These are phyloP conservation scores for Paraphaeosphaeria sporulosa DNA, from an alignment of 2,329 filamentous ascomycete genomes.

Conservation along the genomic window DNA sequence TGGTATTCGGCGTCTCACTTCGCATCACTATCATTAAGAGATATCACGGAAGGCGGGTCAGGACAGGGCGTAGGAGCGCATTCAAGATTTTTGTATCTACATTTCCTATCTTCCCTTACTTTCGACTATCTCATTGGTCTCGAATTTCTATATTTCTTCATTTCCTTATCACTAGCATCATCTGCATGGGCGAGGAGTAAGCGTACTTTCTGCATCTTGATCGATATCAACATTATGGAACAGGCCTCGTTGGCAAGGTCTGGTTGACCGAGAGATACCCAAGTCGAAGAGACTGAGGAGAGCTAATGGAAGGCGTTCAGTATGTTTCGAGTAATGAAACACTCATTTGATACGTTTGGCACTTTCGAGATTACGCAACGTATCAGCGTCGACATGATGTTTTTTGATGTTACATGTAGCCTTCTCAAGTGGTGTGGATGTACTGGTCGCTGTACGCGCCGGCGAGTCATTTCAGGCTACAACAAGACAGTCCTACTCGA, in stretches of 20 bases:
- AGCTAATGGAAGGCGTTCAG: background rate
- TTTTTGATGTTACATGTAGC: background rate
- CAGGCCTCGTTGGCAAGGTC: slow-evolving; percentile 1
- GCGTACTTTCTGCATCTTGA: slow-evolving; percentile 12
- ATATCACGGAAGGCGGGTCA: background rate
- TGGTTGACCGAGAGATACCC: slow-evolving; percentile 4
- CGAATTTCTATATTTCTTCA: slow-evolving; percentile 14
- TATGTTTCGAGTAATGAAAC: background rate
- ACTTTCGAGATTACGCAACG: background rate
- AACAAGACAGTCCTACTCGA: background rate
- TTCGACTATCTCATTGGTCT: slow-evolving; percentile 14
- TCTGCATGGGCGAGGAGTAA: slow-evolving; percentile 9
- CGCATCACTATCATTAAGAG: slow-evolving; percentile 16
- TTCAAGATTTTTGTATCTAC: slow-evolving; percentile 28
- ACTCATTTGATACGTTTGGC: background rate
- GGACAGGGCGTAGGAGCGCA: slow-evolving; percentile 1
- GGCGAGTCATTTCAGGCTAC: background rate
- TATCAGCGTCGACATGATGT: background rate
- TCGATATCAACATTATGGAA: background rate
- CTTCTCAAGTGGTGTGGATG: background rate
- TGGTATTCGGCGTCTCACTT: slow-evolving; percentile 12
- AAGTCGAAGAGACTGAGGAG: background rate
- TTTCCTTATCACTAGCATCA: slow-evolving; percentile 11
- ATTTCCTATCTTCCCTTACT: slow-evolving; percentile 13
- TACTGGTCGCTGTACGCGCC: background rate